These are phyloP conservation scores for Eimeria praecox DNA, from an alignment of 169 alveolate species.

Conservation along the genomic window DNA sequence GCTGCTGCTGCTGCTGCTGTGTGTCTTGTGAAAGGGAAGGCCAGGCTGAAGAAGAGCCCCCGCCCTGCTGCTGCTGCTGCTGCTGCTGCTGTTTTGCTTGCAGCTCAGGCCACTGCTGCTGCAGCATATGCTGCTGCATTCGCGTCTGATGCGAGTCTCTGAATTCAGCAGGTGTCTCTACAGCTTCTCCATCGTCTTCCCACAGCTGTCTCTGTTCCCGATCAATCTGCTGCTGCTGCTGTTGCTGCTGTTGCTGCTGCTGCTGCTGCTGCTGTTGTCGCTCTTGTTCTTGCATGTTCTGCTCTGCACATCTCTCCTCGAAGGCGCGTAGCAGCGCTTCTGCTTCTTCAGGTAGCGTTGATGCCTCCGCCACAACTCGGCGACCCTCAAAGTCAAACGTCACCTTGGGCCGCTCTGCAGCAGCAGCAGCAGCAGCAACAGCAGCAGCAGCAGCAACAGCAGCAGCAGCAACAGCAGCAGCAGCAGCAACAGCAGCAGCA, in stretches of 20 bases:
- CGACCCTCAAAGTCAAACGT: conserved; percentile 54
- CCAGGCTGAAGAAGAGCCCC: conserved; percentile 1
- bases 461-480: not conserved
- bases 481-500: not conserved
- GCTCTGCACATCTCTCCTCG: conserved; percentile 25
- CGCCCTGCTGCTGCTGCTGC: conserved; percentile 38
- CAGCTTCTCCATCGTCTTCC: not conserved
- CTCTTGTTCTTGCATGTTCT: not conserved
- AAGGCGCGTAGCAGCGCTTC: conserved; percentile 45
- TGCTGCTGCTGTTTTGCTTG: conserved; percentile 31
- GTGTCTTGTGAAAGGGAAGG: conserved; percentile 5
- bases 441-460: conserved; percentile 30
- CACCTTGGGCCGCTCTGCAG: conserved; percentile 32
- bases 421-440: conserved; percentile 35
- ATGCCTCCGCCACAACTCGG: conserved; percentile 1
- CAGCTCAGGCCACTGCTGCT: conserved; percentile 59
- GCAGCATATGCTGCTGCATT: not conserved
- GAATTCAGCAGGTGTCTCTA: not conserved
- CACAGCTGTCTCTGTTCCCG: too few species aligned
- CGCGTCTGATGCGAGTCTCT: not conserved
- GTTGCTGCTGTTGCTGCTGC: conserved; percentile 24
- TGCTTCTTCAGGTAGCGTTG: conserved; percentile 28
- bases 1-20: conserved; percentile 2
- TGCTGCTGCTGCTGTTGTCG: conserved; percentile 39
- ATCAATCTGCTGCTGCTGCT: not conserved